Conservation (phyloP, 176 grass and related monocot genomes). For the Oryza coarctata region DNA sequence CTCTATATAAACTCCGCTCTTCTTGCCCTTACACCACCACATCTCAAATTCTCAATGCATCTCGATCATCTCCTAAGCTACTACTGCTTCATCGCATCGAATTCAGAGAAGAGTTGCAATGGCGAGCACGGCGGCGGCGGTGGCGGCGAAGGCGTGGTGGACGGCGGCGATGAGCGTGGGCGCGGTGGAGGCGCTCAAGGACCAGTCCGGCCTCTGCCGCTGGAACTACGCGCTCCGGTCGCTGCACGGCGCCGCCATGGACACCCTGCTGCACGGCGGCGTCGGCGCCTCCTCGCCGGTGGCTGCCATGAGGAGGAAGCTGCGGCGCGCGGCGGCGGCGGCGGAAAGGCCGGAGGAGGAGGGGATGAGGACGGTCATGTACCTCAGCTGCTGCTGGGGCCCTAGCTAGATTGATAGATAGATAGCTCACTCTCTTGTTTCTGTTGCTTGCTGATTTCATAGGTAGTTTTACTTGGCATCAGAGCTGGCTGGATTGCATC, state of each 20-base stretch:
- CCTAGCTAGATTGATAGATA: neutral
- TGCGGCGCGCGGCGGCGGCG: neutral
- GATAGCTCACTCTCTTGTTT: neutral
- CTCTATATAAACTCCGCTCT: neutral
- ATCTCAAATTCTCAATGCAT: neutral
- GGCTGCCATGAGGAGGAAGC: neutral
- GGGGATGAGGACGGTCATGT: slow-evolving; percentile 37
- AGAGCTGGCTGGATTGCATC: too few relatives aligned
- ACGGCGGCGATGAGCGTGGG: slow-evolving; percentile 38
- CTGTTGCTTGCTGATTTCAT: neutral
- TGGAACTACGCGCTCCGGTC: slow-evolving; percentile 53
- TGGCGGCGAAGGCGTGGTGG: slow-evolving; percentile 31
- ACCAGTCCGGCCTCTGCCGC: slow-evolving; percentile 49
- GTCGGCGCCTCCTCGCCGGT: neutral
- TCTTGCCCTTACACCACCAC: neutral
- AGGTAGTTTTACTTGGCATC: neutral
- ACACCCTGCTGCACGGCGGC: neutral
- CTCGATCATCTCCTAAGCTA: neutral
- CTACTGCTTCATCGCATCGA: neutral
- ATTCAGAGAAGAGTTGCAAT: neutral
- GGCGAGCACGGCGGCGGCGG: neutral
- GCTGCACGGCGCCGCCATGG: neutral
- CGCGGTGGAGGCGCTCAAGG: slow-evolving; percentile 57
- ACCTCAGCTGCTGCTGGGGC: slow-evolving; percentile 28
- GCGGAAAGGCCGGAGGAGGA: slow-evolving; percentile 34